A percentile compares a stretch with the other conserved stretches of the same genome.
phyloP scores from a whole-genome alignment of 768 basidiomycete species.

The Artomyces pyxidatus region DNA sequence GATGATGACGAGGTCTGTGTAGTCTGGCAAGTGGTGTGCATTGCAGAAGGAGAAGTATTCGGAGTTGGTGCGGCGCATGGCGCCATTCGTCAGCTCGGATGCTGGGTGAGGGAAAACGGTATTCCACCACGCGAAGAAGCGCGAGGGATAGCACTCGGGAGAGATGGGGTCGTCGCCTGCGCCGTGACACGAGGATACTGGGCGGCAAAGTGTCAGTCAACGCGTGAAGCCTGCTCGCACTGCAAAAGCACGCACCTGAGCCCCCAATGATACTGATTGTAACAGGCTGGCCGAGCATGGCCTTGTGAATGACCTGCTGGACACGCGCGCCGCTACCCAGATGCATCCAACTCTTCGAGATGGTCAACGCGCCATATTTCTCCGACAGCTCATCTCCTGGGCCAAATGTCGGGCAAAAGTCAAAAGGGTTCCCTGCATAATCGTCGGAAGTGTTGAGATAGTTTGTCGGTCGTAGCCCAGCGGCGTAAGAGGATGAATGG shows the following conservation, averaged over 20 bases:
- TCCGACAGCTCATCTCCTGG: slow-evolving; percentile 71
- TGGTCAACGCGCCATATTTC: slow-evolving; percentile 67
- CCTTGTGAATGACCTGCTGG: slow-evolving; percentile 76
- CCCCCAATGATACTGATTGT: slow-evolving; percentile 89
- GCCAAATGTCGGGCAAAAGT: slow-evolving; percentile 86
- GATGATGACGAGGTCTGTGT: slow-evolving; percentile 89
- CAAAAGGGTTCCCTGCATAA: slow-evolving; percentile 64
- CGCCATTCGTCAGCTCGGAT: slow-evolving; percentile 95
- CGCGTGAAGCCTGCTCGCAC: no score
- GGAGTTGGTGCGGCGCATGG: slow-evolving; percentile 85
- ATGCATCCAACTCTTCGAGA: slow-evolving; percentile 71
- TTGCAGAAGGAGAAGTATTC: slow-evolving; percentile 95
- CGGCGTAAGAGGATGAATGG: slow-evolving; percentile 18
- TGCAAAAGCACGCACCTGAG: slow-evolving; percentile 52
- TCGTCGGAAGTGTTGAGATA: slow-evolving; percentile 63
- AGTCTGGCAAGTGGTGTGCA: slow-evolving; percentile 87
- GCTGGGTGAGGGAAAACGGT: slow-evolving; percentile 96
- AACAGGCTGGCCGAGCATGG: slow-evolving; percentile 75
- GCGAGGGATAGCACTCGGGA: slow-evolving; percentile 82
- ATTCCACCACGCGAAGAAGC: slow-evolving; percentile 97
- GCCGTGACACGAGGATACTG: slow-evolving; percentile 91
- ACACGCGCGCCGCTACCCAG: slow-evolving; percentile 75
- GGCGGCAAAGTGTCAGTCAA: slow-evolving; percentile 5
- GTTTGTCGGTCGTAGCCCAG: slow-evolving; percentile 61
- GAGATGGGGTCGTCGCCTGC: slow-evolving; percentile 87